Evolutionary conservation across 139 green algal genomes (phyloP).

Genomic region (Pycnococcus provasolii): DNA sequence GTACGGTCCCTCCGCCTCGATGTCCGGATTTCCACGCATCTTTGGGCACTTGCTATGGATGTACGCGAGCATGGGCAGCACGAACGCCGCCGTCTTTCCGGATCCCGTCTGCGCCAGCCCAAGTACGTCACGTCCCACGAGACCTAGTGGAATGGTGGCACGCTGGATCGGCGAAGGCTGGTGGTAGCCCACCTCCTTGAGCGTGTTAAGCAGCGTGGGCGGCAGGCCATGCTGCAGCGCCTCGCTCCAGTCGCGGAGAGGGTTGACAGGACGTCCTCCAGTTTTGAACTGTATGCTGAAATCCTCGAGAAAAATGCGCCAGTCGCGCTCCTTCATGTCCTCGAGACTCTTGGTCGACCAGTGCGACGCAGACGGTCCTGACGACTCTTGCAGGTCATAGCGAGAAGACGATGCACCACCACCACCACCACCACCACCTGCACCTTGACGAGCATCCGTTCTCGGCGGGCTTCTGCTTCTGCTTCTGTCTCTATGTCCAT

Average conservation of each 20-base stretch:
- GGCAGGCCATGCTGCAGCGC: slow-evolving; percentile 15
- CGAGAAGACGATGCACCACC: no score
- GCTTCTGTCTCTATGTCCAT: no score
- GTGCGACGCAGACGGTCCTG: no score
- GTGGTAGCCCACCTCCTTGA: slow-evolving; percentile 63
- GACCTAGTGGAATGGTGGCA: slow-evolving; percentile 85
- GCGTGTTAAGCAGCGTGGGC: not conserved
- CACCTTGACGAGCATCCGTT: no score
- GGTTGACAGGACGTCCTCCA: slow-evolving; percentile 8
- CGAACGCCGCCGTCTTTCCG: slow-evolving; percentile 94
- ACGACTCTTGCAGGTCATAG: no score
- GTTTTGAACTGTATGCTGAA: slow-evolving; percentile 89
- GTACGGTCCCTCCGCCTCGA: slow-evolving; percentile 59
- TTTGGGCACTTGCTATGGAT: slow-evolving; percentile 68
- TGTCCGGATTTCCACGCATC: slow-evolving; percentile 66
- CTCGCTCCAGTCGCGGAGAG: slow-evolving; percentile 71
- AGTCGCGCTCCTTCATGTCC: slow-evolving; percentile 79
- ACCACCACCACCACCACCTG: no score
- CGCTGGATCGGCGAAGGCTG: slow-evolving; percentile 96
- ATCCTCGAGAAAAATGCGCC: slow-evolving; percentile 98
- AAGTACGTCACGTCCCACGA: slow-evolving; percentile 87
- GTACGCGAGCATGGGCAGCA: slow-evolving; percentile 92
- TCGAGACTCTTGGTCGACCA: slow-evolving; percentile 6
- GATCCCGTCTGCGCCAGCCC: slow-evolving; percentile 84
- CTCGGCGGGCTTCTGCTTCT: no score